Evolutionary conservation across 2,329 filamentous ascomycete genomes (phyloP).

Genomic region (Raffaelea albimanens): DNA sequence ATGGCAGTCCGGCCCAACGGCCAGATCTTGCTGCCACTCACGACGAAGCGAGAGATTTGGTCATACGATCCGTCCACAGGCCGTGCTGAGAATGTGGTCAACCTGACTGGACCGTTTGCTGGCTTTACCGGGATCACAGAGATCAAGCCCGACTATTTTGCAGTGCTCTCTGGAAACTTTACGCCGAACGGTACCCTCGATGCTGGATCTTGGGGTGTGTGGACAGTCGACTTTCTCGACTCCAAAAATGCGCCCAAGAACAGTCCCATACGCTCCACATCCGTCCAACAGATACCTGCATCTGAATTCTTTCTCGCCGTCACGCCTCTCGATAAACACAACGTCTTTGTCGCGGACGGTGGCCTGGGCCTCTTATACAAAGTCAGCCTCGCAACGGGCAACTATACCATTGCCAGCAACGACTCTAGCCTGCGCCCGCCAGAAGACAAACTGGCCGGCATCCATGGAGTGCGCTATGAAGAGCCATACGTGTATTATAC

Average conservation of each 20-base stretch:
- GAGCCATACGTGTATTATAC: constrained; percentile 22
- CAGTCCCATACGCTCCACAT: constrained; percentile 10
- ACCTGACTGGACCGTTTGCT: background rate
- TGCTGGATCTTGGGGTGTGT: constrained; percentile 19
- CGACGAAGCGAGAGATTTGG: constrained; percentile 20
- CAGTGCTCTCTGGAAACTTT: constrained; percentile 17
- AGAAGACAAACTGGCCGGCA: constrained; percentile 21
- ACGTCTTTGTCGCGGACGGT: constrained; percentile 21
- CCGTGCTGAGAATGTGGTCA: background rate
- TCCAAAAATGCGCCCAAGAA: constrained; percentile 9
- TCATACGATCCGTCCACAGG: constrained; percentile 11
- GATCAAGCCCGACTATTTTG: constrained; percentile 19
- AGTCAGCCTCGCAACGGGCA: constrained; percentile 18
- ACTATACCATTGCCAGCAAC: constrained; percentile 14
- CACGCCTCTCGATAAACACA: constrained; percentile 16
- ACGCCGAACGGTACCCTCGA: background rate
- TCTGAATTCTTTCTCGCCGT: constrained; percentile 22
- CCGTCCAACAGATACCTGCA: constrained; percentile 17
- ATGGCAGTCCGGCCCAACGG: constrained; percentile 20
- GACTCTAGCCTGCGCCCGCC: constrained; percentile 20
- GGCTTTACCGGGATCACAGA: constrained; percentile 21
- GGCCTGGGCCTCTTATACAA: constrained; percentile 18
- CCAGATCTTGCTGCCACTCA: constrained; percentile 20
- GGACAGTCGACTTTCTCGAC: constrained; percentile 16
- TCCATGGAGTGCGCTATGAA: constrained; percentile 15